Evolutionary conservation across 805 yeast species (phyloP).

Genomic region (Candida tibetensis): DNA sequence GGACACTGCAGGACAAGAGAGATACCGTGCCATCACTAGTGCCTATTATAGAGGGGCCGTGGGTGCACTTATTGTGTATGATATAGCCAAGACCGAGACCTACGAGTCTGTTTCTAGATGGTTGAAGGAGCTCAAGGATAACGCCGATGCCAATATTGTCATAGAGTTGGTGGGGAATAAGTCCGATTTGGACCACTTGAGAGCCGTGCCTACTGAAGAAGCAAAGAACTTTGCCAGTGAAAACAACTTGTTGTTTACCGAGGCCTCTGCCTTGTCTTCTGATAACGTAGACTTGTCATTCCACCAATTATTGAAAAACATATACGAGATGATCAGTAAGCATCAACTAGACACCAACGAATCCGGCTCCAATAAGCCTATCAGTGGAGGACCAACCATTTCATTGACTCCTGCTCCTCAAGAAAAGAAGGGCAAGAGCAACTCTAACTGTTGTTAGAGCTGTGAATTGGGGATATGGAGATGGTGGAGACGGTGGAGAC

Average conservation of each 20-base stretch:
- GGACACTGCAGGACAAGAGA: constrained; percentile 99
- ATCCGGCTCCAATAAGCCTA: constrained; percentile 53
- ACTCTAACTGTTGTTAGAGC: constrained; percentile 64
- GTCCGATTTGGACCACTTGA: constrained; percentile 82
- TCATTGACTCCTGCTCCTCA: constrained; percentile 91
- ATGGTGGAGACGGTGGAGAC: no score
- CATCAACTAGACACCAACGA: constrained; percentile 90
- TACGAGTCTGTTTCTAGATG: constrained; percentile 85
- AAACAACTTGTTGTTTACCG: constrained; percentile 88
- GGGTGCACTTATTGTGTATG: constrained; percentile 94
- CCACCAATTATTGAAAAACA: constrained; percentile 87
- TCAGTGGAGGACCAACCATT: constrained; percentile 80
- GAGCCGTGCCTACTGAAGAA: constrained; percentile 97
- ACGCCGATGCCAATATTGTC: constrained; percentile 93
- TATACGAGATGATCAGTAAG: constrained; percentile 90
- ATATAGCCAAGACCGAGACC: constrained; percentile 84
- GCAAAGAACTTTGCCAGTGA: constrained; percentile 93
- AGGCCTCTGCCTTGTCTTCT: constrained; percentile 90
- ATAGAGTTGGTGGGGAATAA: constrained; percentile 93
- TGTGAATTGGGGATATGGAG: no score
- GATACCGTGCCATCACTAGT: constrained; percentile 95
- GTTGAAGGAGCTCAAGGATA: constrained; percentile 86
- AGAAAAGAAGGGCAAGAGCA: constrained; percentile 60
- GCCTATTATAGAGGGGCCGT: constrained; percentile 98
- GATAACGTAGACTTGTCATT: constrained; percentile 94